Conservation (phyloP, 2,329 filamentous ascomycete species). For the Talaromyces sp. region DNA sequence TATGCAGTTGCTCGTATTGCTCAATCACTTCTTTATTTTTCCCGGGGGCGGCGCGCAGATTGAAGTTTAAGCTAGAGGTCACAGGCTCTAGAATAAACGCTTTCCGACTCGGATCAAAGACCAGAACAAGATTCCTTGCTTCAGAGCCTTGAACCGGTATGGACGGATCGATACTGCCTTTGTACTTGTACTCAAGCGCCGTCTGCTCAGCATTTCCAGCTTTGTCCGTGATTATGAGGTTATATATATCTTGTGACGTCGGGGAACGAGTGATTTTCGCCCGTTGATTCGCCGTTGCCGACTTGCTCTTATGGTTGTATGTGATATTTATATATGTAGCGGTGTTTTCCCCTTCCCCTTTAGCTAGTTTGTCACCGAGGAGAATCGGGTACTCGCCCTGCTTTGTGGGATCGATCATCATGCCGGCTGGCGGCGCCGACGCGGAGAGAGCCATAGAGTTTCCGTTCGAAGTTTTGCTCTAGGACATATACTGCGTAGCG, state of each 20-base stretch:
- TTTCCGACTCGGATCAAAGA: constrained; percentile 70
- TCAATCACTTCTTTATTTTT: constrained; percentile 63
- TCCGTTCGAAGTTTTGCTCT: not conserved
- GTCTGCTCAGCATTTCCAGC: constrained; percentile 35
- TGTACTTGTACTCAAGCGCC: constrained; percentile 36
- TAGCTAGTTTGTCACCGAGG: constrained; percentile 39
- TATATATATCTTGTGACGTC: constrained; percentile 33
- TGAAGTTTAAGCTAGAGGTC: constrained; percentile 81
- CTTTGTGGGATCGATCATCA: constrained; percentile 41
- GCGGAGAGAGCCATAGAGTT: constrained; percentile 31
- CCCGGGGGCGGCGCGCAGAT: constrained; percentile 65
- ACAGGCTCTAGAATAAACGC: constrained; percentile 78
- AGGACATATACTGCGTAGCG: not conserved
- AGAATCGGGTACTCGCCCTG: constrained; percentile 45
- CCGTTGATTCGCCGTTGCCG: constrained; percentile 34
- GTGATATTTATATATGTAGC: constrained; percentile 37
- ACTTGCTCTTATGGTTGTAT: constrained; percentile 45
- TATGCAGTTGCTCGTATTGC: constrained; percentile 61
- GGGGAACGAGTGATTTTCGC: constrained; percentile 33
- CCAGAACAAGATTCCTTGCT: constrained; percentile 48
- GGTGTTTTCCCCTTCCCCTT: constrained; percentile 19
- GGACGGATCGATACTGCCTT: constrained; percentile 37
- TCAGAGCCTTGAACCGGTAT: constrained; percentile 24
- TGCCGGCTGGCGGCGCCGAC: constrained; percentile 16
- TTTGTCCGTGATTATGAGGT: constrained; percentile 40